These are phyloP conservation scores for Stenogyne calaminthoides DNA, from an alignment of 305 asterid species.

Conservation along the genomic window DNA sequence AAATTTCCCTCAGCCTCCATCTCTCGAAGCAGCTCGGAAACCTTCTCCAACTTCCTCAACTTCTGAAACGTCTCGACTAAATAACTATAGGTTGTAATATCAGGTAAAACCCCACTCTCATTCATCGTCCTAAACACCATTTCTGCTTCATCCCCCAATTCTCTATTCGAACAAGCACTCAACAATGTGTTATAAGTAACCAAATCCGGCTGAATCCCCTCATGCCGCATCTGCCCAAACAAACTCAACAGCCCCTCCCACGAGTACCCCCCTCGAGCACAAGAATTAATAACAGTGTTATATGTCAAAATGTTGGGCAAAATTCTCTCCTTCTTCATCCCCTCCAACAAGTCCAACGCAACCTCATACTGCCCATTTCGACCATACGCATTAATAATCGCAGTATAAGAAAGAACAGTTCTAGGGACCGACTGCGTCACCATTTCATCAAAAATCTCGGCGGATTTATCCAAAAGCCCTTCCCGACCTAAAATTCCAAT, in stretches of 20 bases:
- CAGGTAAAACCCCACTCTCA: constrained; percentile 89
- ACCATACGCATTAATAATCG: constrained; percentile 90
- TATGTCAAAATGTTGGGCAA: constrained; percentile 82
- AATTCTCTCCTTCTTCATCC: constrained; percentile 79
- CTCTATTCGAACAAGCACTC: constrained; percentile 80
- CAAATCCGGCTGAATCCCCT: constrained; percentile 93
- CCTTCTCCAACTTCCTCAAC: constrained; percentile 75
- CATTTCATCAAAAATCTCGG: constrained; percentile 92
- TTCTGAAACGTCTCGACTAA: constrained; percentile 85
- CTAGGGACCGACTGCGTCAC: constrained; percentile 59
- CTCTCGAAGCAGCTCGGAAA: constrained; percentile 71
- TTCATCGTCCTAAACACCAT: constrained; percentile 98
- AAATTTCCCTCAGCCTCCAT: constrained; percentile 88
- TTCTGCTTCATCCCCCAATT: constrained; percentile 87
- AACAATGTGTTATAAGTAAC: constrained; percentile 84
- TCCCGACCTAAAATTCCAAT: constrained; percentile 87
- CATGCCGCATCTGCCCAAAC: constrained; percentile 96
- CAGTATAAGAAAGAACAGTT: constrained; percentile 75
- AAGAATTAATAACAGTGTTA: constrained; percentile 82
- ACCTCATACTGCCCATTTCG: constrained; percentile 79
- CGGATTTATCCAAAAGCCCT: constrained; percentile 81
- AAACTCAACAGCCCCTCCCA: constrained; percentile 96
- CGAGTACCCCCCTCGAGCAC: constrained; percentile 89
- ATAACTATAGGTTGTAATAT: constrained; percentile 74
- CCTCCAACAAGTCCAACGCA: constrained; percentile 64